Conservation (phyloP, 192 early-diverging fungal species). For the Spizellomyces sp. region DNA sequence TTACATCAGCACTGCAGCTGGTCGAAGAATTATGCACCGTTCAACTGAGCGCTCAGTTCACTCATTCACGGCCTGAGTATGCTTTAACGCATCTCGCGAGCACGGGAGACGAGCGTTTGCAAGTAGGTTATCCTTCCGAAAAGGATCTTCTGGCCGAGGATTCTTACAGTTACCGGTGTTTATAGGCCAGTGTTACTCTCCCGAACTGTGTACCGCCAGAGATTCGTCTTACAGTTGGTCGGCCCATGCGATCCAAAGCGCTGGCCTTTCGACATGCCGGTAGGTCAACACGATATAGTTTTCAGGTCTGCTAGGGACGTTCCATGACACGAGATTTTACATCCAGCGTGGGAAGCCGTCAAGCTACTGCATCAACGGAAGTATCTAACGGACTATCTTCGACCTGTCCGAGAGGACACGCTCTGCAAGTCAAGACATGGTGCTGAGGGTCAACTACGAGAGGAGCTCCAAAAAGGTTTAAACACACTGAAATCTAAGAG, state of each 20-base stretch:
- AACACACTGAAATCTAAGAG: slow-evolving; percentile 11
- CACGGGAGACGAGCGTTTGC: not conserved
- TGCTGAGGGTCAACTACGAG: slow-evolving; percentile 1
- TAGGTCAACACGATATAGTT: not conserved
- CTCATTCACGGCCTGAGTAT: slow-evolving; percentile 51
- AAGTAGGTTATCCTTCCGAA: not conserved
- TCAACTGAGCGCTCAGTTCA: slow-evolving; percentile 66
- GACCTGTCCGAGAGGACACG: slow-evolving; percentile 46
- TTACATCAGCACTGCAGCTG: slow-evolving; percentile 64
- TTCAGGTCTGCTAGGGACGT: no score
- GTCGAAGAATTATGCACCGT: slow-evolving; percentile 73
- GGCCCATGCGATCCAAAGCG: slow-evolving; percentile 13
- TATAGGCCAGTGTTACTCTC: slow-evolving; percentile 24
- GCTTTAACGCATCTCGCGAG: slow-evolving; percentile 23
- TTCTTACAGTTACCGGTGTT: not conserved
- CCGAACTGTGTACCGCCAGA: slow-evolving; percentile 29
- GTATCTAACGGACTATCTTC: slow-evolving; percentile 74
- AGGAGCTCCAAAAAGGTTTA: slow-evolving; percentile 9
- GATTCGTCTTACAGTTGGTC: slow-evolving; percentile 29
- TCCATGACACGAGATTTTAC: not conserved
- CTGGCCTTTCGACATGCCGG: slow-evolving; percentile 22
- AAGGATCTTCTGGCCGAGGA: not conserved
- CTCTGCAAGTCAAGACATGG: slow-evolving; percentile 6
- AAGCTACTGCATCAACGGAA: slow-evolving; percentile 67
- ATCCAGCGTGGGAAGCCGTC: slow-evolving; percentile 69